phyloP scores from a whole-genome alignment of 805 yeast species.

The Cyberlindnera bimundalis region DNA sequence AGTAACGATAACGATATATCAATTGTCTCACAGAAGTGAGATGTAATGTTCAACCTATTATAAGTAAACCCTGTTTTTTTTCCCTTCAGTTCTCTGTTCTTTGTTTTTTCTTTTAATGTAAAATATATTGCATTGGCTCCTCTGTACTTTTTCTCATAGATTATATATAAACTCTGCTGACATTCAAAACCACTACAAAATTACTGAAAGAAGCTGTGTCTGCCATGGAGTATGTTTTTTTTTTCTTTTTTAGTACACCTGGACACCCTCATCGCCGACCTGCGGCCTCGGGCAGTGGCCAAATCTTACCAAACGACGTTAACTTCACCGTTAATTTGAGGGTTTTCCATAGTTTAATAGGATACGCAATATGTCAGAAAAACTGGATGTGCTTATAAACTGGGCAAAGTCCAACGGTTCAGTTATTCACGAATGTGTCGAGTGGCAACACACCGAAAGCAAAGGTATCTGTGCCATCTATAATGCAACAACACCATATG shows the following conservation, averaged over 20 bases:
- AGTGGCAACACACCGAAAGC: slow-evolving; percentile 29
- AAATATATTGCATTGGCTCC: too few relatives aligned
- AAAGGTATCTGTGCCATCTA: slow-evolving; percentile 37
- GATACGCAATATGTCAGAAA: too few relatives aligned
- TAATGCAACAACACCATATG: slow-evolving; percentile 7
- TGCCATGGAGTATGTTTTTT: background rate
- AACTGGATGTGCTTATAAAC: slow-evolving; percentile 20
- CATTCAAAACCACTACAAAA: too few relatives aligned
- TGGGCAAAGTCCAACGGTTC: slow-evolving; percentile 42
- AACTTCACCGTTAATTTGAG: too few relatives aligned
- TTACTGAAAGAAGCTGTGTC: too few relatives aligned
- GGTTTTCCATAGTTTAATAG: too few relatives aligned
- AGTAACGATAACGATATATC: slow-evolving; percentile 6
- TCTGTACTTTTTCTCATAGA: too few relatives aligned
- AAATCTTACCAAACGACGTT: too few relatives aligned
- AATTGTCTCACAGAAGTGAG: background rate
- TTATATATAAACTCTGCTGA: too few relatives aligned
- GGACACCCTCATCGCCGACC: slow-evolving; percentile 1
- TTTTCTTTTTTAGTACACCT: background rate
- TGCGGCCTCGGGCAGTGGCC: too few relatives aligned
- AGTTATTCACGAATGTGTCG: slow-evolving; percentile 31
- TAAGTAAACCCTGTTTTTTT: too few relatives aligned
- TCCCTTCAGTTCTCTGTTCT: background rate
- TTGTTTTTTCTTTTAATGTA: background rate
- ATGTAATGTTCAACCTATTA: slow-evolving; percentile 5